Evolutionary conservation across 352 stramenopile genomes (phyloP).

Genomic region (Blastocystis sp.): DNA sequence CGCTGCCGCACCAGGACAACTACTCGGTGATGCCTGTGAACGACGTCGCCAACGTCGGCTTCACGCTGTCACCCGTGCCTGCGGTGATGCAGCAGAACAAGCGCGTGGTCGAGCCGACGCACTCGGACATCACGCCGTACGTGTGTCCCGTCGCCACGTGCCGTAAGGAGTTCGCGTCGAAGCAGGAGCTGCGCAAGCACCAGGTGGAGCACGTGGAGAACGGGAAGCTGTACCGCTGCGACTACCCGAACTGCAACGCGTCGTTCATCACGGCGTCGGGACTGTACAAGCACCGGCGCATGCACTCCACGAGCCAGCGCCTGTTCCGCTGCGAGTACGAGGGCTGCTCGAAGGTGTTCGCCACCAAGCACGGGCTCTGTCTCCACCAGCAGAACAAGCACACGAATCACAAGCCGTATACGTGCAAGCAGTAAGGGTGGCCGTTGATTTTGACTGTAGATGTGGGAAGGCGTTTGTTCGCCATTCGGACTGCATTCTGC

Average conservation of each 20-base stretch:
- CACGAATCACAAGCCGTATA: constrained; percentile 24
- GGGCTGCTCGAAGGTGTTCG: neutral
- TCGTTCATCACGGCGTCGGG: constrained; percentile 3
- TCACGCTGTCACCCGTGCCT: too few species aligned
- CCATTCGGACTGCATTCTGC: constrained; percentile 50
- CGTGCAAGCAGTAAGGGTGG: constrained; percentile 24
- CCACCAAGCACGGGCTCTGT: constrained; percentile 41
- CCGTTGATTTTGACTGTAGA: neutral
- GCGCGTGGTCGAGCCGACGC: neutral
- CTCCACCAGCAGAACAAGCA: constrained; percentile 63
- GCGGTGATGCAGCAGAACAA: too few species aligned
- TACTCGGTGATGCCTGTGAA: neutral
- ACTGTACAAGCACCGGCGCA: constrained; percentile 13
- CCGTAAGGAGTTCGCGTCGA: neutral
- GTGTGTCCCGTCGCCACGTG: neutral
- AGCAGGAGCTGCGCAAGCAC: constrained; percentile 5
- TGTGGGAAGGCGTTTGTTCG: constrained; percentile 57
- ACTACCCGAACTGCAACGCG: neutral
- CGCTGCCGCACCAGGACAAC: neutral
- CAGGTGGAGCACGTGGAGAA: constrained; percentile 10
- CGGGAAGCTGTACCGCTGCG: constrained; percentile 12
- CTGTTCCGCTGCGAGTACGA: neutral
- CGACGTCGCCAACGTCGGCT: neutral
- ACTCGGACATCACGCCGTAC: neutral
- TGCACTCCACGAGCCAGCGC: neutral